phyloP scores from a whole-genome alignment of 2,329 filamentous ascomycete species.

The Fusarium sp. region DNA sequence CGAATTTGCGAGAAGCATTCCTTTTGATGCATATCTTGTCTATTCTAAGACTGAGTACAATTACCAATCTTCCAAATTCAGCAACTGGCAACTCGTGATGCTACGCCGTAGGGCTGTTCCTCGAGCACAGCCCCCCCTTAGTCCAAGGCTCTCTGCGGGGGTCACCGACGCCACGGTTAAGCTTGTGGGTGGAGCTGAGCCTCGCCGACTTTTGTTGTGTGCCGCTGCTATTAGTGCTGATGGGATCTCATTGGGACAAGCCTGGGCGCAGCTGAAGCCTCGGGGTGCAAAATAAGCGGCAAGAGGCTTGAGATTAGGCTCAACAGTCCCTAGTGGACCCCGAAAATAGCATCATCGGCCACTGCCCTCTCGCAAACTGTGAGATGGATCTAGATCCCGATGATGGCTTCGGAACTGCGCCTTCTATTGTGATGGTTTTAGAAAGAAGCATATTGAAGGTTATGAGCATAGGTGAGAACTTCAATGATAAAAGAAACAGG shows the following conservation, averaged over 20 bases:
- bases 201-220: background rate
- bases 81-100: background rate
- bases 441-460: background rate
- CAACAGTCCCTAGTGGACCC: background rate
- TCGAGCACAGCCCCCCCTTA: background rate
- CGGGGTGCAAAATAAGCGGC: background rate
- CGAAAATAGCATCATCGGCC: background rate
- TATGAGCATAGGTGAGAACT: background rate
- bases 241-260: background rate
- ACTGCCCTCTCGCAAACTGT: background rate
- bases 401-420: background rate
- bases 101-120: slow-evolving; percentile 1
- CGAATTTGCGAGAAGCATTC: background rate
- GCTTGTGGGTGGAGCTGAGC: background rate
- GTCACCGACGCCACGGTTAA: background rate
- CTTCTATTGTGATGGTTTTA: background rate
- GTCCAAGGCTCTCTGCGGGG: background rate
- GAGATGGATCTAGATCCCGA: background rate
- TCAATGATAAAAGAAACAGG: background rate
- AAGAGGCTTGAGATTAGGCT: background rate
- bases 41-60: background rate
- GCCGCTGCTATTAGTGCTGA: background rate
- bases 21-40: background rate
- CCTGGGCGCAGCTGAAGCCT: background rate
- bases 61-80: background rate